Evolutionary conservation across 2,329 filamentous ascomycete species (phyloP), one percentile per base, ranked within the genome.

Genomic region (Dactylonectria macrodidyma): DNA sequence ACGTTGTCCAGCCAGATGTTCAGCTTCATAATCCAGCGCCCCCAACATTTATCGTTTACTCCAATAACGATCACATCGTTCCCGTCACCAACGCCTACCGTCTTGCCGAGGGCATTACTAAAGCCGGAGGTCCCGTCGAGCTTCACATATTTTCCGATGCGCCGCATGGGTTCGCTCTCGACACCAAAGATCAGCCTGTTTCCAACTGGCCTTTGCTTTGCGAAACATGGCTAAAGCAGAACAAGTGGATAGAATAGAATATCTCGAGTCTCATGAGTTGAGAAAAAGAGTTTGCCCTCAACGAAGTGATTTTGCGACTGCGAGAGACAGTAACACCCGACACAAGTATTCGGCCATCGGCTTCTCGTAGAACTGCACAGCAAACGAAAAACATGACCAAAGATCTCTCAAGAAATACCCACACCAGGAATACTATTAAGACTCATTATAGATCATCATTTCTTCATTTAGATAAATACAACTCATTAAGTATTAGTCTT

Each of bases 71-170:
- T 2, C 73, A 73, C 0, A 60, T 75, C 2, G 73, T 75, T 0
- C 73, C 73, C 0, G 71, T 69, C 1, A 14, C 67, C 7, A 75
- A 75, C 4, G 73, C 73, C 0, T 75, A 75, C 36, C 73, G 73
- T 0, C 47, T 75, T 0, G 70, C 73, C 0, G 68, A 74, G 19
- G 73, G 66, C 0, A 48, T 75, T 1, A 73, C 73, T 0, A 65
- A 65, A 2, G 30, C 5, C 0, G 63, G 70, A 3, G 57, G 71
- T 10, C 51, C 73, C 3, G 68, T 75, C 1, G 73, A 75, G 24
- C 33, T 75, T 7, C 73, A 75, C 2, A 3, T 75, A 2, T 75
- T 75, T 46, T 65, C 73, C 0, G 73, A 75, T 44, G 73, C 73
- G 0, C 73, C 73, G 2, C 73, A 75, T 36, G 73, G 73, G 0